Conservation (phyloP, 257 asterid genomes). For the Petunia secreta region DNA sequence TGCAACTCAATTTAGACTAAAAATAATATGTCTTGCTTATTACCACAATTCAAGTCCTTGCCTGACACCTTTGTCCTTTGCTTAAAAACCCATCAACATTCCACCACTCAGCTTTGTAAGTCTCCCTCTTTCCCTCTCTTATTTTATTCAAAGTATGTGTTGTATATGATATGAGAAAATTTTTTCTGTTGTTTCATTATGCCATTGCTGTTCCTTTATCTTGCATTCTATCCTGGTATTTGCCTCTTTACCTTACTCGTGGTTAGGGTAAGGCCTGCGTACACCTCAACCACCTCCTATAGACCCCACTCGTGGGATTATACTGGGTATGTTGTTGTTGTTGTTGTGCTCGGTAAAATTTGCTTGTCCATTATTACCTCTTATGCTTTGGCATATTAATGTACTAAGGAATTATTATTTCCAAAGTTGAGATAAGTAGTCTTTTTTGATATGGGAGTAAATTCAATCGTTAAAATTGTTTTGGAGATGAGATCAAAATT, state of each 20-base stretch:
- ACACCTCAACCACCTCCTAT: no score
- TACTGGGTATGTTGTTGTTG: no score
- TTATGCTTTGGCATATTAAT: not conserved
- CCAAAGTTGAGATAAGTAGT: not conserved
- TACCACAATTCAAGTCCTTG: conserved; percentile 94
- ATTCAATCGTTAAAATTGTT: not conserved
- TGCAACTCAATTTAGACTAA: conserved; percentile 32
- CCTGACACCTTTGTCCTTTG: conserved; percentile 75
- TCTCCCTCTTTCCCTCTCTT: not conserved
- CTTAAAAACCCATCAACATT: conserved; percentile 59
- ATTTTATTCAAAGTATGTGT: not conserved
- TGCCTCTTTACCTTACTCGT: no score
- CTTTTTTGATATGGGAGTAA: not conserved
- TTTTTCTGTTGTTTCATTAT: no score
- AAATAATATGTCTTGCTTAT: conserved; percentile 77
- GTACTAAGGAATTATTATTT: not conserved
- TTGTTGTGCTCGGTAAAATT: not conserved
- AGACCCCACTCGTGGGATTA: no score
- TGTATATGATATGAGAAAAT: not conserved
- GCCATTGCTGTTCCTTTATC: no score
- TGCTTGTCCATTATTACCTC: not conserved
- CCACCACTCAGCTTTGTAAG: conserved; percentile 52
- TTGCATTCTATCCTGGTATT: no score
- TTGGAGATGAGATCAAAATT: conserved; percentile 5
- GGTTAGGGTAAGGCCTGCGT: no score